Evolutionary conservation across 805 yeast species (phyloP).

Genomic region (Yarrowia bubula): DNA sequence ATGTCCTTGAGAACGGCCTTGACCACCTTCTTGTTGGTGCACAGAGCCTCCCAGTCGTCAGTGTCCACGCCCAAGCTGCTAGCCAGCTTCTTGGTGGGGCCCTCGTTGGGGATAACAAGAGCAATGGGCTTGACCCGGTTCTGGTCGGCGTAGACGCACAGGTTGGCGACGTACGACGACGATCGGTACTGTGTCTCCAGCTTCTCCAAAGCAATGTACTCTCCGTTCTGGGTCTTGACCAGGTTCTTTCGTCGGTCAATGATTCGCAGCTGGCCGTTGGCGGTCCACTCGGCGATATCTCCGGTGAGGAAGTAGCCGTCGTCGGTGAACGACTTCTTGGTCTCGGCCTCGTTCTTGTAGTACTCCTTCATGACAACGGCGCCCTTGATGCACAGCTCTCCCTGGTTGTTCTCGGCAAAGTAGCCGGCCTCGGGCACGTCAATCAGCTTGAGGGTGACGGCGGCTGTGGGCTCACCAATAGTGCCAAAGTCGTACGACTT

Average conservation of each 20-base stretch:
- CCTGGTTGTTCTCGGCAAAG: constrained; percentile 84
- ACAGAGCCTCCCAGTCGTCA: constrained; percentile 47
- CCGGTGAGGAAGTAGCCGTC: constrained; percentile 97
- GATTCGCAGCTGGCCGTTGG: constrained; percentile 72
- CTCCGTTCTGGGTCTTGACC: constrained; percentile 95
- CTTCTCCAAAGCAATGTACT: constrained; percentile 94
- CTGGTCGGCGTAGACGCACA: constrained; percentile 92
- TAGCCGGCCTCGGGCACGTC: constrained; percentile 93
- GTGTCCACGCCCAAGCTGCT: constrained; percentile 54
- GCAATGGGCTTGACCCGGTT: constrained; percentile 88
- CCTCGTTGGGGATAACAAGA: constrained; percentile 78
- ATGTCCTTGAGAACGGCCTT: constrained; percentile 57
- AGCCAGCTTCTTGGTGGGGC: constrained; percentile 59
- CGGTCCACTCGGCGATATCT: constrained; percentile 92
- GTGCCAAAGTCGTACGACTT: constrained; percentile 65
- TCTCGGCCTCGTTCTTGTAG: constrained; percentile 80
- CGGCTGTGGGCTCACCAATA: constrained; percentile 79
- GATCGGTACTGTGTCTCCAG: constrained; percentile 89
- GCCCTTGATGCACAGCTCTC: constrained; percentile 85
- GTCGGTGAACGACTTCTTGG: constrained; percentile 66
- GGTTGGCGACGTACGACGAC: constrained; percentile 67
- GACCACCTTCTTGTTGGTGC: constrained; percentile 56
- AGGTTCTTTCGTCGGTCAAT: constrained; percentile 95
- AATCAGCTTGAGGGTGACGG: constrained; percentile 81
- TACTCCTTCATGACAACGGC: constrained; percentile 70